Evolutionary conservation across 768 basidiomycete genomes (phyloP).

Genomic region (Amanita thiersii): DNA sequence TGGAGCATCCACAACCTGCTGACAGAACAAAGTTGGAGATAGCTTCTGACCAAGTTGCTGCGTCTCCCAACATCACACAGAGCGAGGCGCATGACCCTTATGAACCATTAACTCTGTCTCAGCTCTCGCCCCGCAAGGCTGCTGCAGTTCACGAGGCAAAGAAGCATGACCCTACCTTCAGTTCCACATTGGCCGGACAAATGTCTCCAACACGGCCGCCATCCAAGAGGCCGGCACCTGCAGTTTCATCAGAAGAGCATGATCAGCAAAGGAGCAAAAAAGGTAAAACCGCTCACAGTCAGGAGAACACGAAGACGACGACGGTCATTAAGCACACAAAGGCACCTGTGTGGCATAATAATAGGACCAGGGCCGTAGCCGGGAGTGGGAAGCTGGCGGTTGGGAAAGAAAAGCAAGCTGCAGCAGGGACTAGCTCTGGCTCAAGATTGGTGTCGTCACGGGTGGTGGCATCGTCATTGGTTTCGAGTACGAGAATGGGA

Average conservation of each 20-base stretch:
- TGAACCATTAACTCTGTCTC: constrained; percentile 35
- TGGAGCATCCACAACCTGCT: background rate
- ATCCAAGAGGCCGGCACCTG: constrained; percentile 38
- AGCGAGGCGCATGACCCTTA: constrained; percentile 6
- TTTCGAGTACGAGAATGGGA: background rate
- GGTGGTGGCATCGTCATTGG: constrained; percentile 2
- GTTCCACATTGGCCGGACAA: constrained; percentile 13
- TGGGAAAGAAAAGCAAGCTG: background rate
- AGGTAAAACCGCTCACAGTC: constrained; percentile 16
- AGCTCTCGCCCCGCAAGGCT: constrained; percentile 37
- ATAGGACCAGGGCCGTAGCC: background rate
- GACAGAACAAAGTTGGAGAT: background rate
- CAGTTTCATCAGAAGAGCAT: constrained; percentile 12
- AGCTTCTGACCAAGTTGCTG: no score
- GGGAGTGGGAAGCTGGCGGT: background rate
- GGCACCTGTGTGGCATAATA: background rate
- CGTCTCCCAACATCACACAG: background rate
- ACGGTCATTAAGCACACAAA: background rate
- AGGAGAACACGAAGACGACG: constrained; percentile 1
- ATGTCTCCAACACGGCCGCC: constrained; percentile 33
- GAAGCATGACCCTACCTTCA: constrained; percentile 6
- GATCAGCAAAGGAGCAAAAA: constrained; percentile 20
- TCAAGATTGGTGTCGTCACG: constrained; percentile 7
- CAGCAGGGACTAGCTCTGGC: constrained; percentile 4
- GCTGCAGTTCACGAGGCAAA: constrained; percentile 5